A percentile compares a stretch with the other conserved stretches of the same genome.
phyloP scores from a whole-genome alignment of 495 filamentous ascomycete species.

The Entonaema liquescens region DNA sequence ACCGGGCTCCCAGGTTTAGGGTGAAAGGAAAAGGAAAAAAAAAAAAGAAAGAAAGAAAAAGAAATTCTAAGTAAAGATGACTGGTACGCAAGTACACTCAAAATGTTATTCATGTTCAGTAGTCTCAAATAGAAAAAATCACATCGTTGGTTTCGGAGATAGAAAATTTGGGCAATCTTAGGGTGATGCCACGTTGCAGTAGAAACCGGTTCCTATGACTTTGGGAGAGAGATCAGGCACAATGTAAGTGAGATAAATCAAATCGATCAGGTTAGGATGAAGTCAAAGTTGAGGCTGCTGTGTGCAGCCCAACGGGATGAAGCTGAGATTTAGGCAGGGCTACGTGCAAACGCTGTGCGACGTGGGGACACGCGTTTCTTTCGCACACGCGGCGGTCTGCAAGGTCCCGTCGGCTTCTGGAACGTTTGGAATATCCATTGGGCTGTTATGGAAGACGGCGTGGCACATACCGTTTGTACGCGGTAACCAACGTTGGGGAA shows the following conservation, averaged over 20 bases:
- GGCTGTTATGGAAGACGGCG: constrained; percentile 26
- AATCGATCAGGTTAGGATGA: constrained; percentile 26
- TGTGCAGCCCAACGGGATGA: constrained; percentile 30
- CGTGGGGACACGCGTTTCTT: constrained; percentile 40
- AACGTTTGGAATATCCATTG: constrained; percentile 37
- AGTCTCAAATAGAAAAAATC: constrained; percentile 29
- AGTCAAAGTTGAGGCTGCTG: constrained; percentile 43
- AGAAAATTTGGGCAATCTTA: constrained; percentile 5
- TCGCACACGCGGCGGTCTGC: constrained; percentile 41
- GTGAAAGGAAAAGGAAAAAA: constrained; percentile 5
- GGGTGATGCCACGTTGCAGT: constrained; percentile 37
- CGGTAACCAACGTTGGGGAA: constrained; percentile 33
- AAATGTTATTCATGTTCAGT: constrained; percentile 28
- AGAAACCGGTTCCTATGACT: background rate
- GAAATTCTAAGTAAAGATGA: constrained; percentile 32
- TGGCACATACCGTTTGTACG: constrained; percentile 37
- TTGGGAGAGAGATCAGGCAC: background rate
- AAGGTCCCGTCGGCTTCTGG: constrained; percentile 43
- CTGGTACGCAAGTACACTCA: constrained; percentile 40
- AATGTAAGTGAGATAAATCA: too few relatives aligned
- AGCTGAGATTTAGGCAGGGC: constrained; percentile 41
- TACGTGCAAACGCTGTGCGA: constrained; percentile 41
- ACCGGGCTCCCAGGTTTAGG: constrained; percentile 22
- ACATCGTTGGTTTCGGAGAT: constrained; percentile 20
- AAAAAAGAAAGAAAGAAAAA: constrained; percentile 30